These are phyloP conservation scores for Parastagonospora nodorum DNA, from an alignment of 2,329 filamentous ascomycete genomes.

Conservation along the genomic window DNA sequence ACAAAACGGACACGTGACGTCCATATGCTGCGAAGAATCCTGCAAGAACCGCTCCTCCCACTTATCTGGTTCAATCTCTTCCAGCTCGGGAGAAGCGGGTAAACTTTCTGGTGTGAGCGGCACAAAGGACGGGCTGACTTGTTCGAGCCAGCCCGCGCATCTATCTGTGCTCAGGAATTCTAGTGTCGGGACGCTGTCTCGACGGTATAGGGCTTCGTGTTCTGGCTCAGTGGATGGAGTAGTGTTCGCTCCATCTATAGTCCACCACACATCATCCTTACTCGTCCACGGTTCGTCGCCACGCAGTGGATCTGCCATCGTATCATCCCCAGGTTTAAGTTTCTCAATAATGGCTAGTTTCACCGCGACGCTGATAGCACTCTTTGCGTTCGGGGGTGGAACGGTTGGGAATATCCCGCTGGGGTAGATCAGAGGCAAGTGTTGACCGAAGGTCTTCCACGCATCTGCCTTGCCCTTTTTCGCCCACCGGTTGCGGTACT, in stretches of 20 bases:
- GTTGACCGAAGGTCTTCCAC: conserved; percentile 19
- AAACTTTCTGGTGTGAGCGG: background rate
- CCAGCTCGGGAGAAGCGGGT: background rate
- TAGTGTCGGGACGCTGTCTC: conserved; percentile 1
- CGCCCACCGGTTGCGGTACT: conserved; percentile 11
- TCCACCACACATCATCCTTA: conserved; percentile 29
- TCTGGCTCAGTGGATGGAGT: background rate
- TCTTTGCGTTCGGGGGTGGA: conserved; percentile 19
- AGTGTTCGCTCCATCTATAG: conserved; percentile 9
- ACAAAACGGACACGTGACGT: conserved; percentile 2
- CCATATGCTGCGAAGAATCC: background rate
- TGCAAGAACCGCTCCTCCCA: conserved; percentile 19
- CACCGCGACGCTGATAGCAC: conserved; percentile 20
- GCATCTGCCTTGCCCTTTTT: conserved; percentile 12
- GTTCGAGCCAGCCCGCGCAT: conserved; percentile 1
- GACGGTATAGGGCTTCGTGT: conserved; percentile 7
- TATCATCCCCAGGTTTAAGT: background rate
- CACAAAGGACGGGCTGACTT: background rate
- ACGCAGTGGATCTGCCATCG: conserved; percentile 8
- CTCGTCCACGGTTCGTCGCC: conserved; percentile 36
- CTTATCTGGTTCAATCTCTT: conserved; percentile 1
- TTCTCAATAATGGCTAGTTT: conserved; percentile 27
- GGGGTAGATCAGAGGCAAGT: conserved; percentile 19
- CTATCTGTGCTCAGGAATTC: background rate
- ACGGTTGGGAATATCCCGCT: conserved; percentile 23